Base-by-base conservation (phyloP, 2,329 filamentous ascomycete species). In the Cladophialophora yegresii region DNA sequence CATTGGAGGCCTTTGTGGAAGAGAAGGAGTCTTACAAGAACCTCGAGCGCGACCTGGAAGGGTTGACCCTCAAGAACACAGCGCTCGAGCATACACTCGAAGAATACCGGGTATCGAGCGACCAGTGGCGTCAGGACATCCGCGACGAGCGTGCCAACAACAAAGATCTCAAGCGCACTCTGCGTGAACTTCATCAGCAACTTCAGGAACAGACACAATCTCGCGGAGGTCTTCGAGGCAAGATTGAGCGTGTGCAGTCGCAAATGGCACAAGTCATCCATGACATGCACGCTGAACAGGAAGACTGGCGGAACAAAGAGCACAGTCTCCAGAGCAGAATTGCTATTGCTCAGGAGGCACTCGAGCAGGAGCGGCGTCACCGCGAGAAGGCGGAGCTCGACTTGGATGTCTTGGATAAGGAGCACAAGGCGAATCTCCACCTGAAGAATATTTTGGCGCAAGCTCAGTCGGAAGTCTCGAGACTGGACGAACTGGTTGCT, bases 171-270 rank as follows among this genome's bases (percentile, higher is more conserved):
- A 83, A 88, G 55, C 49, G 62, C 23, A 66, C 66, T 9, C 45
- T 72, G 23, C 66, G 65, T 26, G 54, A 65, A 28, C 82, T 96
- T 61, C 87, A 88, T 67, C 85, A 85, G 53, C 92, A 96, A 74
- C 85, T 95, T 49, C 88, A 95, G 72, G 93, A 96, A 78, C 93
- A 92, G 72, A 87, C 93, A 73, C 87, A 89, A 68, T 85, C 96
- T 64, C 89, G 92, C 63, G 91, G 96, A 74, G 87, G 84, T 66
- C 93, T 96, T 85, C 89, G 92, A 70, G 82, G 83, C 75, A 96
- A 95, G 77, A 90, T 97, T 72, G 86, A 93, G 71, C 87, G 87
- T 65, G 81, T 99, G 45, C 93, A 98, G 77, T 86, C 92, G 68
- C 92, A 97, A 71, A 93, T 98, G 89, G 85, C 87, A 33, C 82